A percentile compares a stretch with the other conserved stretches of the same genome.
Conservation (phyloP, 75 land plant genomes). For the Cryptomeria japonica region DNA sequence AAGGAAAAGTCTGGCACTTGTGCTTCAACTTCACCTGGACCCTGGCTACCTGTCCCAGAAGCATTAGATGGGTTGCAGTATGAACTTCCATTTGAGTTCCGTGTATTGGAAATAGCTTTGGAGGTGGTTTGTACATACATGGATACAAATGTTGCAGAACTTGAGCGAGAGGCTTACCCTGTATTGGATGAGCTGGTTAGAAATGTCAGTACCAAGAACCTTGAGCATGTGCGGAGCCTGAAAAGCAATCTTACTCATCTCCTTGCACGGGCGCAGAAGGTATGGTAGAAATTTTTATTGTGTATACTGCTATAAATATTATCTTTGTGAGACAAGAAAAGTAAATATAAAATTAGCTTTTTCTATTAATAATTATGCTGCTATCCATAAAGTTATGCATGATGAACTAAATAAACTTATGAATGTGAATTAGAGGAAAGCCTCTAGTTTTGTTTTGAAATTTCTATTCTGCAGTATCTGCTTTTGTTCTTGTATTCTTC, state of each 20-base stretch:
- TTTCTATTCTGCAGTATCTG: not conserved
- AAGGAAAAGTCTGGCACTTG: conserved; percentile 24
- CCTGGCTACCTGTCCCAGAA: conserved; percentile 35
- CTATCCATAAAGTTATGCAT: not conserved
- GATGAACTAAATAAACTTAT: no score
- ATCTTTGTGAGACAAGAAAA: not conserved
- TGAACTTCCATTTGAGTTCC: conserved; percentile 97
- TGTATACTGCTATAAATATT: not conserved
- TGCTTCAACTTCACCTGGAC: conserved; percentile 12
- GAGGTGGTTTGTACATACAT: conserved; percentile 87
- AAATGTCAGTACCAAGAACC: conserved; percentile 86
- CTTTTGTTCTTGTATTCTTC: not conserved
- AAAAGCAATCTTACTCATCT: conserved; percentile 84
- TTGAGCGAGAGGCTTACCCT: conserved; percentile 83
- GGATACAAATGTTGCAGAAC: conserved; percentile 68
- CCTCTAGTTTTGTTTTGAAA: no score
- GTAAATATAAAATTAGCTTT: no score
- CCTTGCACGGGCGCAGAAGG: conserved; percentile 90
- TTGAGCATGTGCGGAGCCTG: conserved; percentile 87
- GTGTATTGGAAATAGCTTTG: conserved; percentile 87
- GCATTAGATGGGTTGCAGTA: conserved; percentile 27
- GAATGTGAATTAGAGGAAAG: not conserved
- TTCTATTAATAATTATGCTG: not conserved
- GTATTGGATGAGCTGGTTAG: conserved; percentile 85
- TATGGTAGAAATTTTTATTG: conserved; percentile 12